These are phyloP conservation scores for Vicia faba DNA, from an alignment of 306 rosid species.

Conservation along the genomic window DNA sequence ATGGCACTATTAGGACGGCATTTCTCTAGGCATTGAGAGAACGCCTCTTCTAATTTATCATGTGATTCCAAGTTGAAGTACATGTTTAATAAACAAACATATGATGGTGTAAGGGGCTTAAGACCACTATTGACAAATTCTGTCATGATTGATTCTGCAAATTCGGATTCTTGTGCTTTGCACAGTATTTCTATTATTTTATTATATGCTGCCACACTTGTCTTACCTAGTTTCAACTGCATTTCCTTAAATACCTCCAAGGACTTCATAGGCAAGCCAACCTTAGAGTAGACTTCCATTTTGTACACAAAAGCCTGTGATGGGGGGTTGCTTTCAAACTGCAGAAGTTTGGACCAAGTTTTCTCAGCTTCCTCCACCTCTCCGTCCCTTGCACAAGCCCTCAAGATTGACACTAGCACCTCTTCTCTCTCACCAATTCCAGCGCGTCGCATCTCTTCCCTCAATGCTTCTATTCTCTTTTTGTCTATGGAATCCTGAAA, in stretches of 20 bases:
- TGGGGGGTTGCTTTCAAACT: constrained; percentile 52
- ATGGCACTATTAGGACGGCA: constrained; percentile 70
- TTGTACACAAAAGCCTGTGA: constrained; percentile 72
- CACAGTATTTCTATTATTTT: constrained; percentile 77
- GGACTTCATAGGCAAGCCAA: constrained; percentile 67
- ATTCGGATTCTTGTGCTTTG: constrained; percentile 63
- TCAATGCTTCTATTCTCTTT: constrained; percentile 63
- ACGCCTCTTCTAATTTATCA: constrained; percentile 65
- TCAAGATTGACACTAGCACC: constrained; percentile 75
- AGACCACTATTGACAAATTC: constrained; percentile 65
- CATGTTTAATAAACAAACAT: constrained; percentile 67
- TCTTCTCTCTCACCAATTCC: constrained; percentile 72
- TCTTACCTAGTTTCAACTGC: constrained; percentile 53
- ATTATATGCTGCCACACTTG: constrained; percentile 65
- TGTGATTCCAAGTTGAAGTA: constrained; percentile 66
- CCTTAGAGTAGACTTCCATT: constrained; percentile 85
- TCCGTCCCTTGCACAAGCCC: constrained; percentile 74
- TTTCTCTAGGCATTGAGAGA: constrained; percentile 73
- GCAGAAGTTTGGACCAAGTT: constrained; percentile 64
- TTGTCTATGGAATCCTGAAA: constrained; percentile 78
- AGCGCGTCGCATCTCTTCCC: constrained; percentile 68
- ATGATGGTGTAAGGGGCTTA: constrained; percentile 73
- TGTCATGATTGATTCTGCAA: constrained; percentile 73
- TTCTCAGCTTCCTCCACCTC: constrained; percentile 69
- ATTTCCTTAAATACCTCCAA: constrained; percentile 73